Base-by-base conservation (phyloP, 257 asterid genomes). In the Primulina eburnea region DNA sequence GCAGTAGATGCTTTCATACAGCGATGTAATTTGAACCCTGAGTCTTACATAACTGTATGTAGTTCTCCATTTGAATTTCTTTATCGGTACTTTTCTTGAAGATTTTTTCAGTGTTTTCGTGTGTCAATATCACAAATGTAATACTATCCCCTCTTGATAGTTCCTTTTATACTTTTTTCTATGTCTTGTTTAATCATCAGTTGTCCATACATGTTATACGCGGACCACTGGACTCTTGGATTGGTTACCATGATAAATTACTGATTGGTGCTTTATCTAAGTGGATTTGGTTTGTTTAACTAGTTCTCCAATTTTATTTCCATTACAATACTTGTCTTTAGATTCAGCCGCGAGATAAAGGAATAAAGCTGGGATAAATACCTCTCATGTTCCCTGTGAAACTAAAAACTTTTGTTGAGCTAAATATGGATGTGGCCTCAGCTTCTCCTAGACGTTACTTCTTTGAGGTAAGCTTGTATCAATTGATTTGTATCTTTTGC, bases 361-460 rank as follows among this genome's bases (percentile, higher is more conserved):
- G 66, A 75, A 68, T 71, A 70, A 47, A 26, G 77, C 74, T 64
- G 72, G 69, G 72, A 70, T 55, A 72, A 66, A 71, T 73, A 68
- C 77, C 47, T 65, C 75, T 30, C 62, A n/a, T 35, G 70, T 55
- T 35, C 80, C 96, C 96, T 30, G 81, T 93, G 78, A 88, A 83
- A 82, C 74, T 93, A 73, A 89, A 81, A 77, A 83, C 85, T 56
- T 93, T 89, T 71, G 89, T 93, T 77, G 96, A 88, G 83, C 76
- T 83, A 60, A 77, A 95, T 29, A 93, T 93, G 99, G 99, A 93
- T 79, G 79, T 93, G 63, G 87, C 96, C 34, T 93, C 99, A 72
- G 96, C 92, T 77, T 90, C 96, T 62, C 97, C 99, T 37, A 81
- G 88, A 47, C 89, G 97, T 60, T 93, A 93, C 82, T 87, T 93